phyloP scores from a whole-genome alignment of 139 green algal species.

The Mesotaenium endlicherianum region DNA sequence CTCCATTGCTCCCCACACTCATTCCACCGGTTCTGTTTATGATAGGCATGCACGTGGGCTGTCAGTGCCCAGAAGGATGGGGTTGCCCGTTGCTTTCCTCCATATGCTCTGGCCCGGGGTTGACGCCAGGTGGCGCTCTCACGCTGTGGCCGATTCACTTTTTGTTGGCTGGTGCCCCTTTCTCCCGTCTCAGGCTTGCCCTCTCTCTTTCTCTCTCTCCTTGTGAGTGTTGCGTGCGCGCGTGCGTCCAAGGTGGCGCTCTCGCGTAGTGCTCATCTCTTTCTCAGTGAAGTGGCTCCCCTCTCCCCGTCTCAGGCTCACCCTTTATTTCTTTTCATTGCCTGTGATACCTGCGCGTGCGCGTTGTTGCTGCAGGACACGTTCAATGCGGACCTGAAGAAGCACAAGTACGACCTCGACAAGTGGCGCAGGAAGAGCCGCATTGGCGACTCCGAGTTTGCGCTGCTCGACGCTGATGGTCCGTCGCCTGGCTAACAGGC shows the following conservation, averaged over 20 bases:
- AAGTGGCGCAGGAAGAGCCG: conserved; percentile 34
- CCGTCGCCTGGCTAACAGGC: neutral
- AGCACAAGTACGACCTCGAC: conserved; percentile 40
- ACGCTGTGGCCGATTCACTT: too few relatives aligned
- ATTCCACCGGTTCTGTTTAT: too few relatives aligned
- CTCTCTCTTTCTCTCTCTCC: neutral
- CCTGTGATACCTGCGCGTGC: neutral
- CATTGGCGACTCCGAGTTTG: conserved; percentile 9
- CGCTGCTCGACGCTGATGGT: conserved; percentile 35
- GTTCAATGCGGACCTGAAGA: conserved; percentile 45
- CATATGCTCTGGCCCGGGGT: too few relatives aligned
- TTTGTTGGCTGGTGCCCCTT: too few relatives aligned
- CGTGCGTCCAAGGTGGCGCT: too few relatives aligned
- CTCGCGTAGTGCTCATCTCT: too few relatives aligned
- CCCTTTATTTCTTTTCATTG: neutral
- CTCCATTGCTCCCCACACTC: too few relatives aligned
- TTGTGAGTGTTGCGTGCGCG: neutral
- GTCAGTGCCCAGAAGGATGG: too few relatives aligned
- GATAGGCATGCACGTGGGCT: too few relatives aligned
- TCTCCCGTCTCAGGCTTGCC: neutral
- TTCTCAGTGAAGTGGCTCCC: too few relatives aligned
- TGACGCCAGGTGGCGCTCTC: too few relatives aligned
- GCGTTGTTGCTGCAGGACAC: neutral
- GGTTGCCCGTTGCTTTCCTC: too few relatives aligned
- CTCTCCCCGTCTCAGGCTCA: neutral